These are phyloP conservation scores for Ehretia macrophylla DNA, from an alignment of 257 asterid species.

Conservation along the genomic window DNA sequence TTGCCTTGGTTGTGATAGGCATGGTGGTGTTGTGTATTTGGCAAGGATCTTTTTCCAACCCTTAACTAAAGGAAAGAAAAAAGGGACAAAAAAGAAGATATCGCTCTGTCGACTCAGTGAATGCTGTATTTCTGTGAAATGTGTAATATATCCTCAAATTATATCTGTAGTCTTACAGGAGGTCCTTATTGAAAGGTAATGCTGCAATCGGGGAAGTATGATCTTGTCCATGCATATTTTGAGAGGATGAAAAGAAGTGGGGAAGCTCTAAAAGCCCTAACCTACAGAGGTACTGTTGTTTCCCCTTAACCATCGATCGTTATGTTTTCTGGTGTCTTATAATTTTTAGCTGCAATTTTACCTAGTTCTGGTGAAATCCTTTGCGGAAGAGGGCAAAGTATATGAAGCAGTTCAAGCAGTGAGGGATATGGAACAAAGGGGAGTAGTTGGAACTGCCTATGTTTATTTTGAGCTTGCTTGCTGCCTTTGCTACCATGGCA, in stretches of 20 bases:
- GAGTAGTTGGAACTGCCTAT: conserved; percentile 67
- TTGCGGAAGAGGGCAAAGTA: conserved; percentile 84
- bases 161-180: conserved; percentile 24
- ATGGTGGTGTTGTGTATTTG: too few relatives aligned
- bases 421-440: conserved; percentile 89
- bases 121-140: background rate
- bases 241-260: conserved; percentile 85
- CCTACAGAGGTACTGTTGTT: conserved; percentile 68
- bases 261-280: conserved; percentile 65
- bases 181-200: conserved; percentile 64
- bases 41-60: too few relatives aligned
- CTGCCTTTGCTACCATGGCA: conserved; percentile 92
- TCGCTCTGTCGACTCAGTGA: too few relatives aligned
- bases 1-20: too few relatives aligned
- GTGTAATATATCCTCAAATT: conserved; percentile 16
- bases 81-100: too few relatives aligned
- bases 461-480: conserved; percentile 97
- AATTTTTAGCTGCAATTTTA: conserved; percentile 18
- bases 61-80: too few relatives aligned
- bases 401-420: conserved; percentile 78
- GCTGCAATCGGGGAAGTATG: conserved; percentile 78
- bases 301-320: conserved; percentile 6
- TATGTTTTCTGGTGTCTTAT: conserved; percentile 14
- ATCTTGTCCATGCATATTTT: conserved; percentile 62
- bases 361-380: conserved; percentile 82